These are phyloP conservation scores for Candida bentonensis DNA, from an alignment of 805 yeast genomes.

Conservation along the genomic window DNA sequence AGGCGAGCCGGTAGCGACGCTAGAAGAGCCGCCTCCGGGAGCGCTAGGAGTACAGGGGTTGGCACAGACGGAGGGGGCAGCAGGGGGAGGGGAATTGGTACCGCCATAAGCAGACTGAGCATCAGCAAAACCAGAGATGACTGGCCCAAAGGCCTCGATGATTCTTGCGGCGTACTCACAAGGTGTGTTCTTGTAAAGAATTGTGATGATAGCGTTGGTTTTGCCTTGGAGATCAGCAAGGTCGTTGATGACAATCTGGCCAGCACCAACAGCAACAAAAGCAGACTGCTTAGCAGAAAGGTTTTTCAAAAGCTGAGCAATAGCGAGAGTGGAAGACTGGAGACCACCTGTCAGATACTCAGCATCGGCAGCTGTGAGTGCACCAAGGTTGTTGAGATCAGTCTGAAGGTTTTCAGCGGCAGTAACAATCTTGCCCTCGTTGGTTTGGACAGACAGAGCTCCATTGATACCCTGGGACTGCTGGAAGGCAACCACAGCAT, in stretches of 20 bases:
- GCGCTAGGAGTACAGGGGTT: no score
- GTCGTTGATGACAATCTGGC: constrained; percentile 12
- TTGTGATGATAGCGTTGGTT: constrained; percentile 10
- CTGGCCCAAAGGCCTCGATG: constrained; percentile 6
- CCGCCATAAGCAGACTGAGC: no score
- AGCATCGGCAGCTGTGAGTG: no score
- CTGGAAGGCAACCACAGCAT: constrained; percentile 5
- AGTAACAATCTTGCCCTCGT: constrained; percentile 10
- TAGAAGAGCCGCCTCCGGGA: no score
- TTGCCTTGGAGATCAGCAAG: constrained; percentile 10
- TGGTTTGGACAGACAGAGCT: constrained; percentile 17
- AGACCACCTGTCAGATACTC: no score
- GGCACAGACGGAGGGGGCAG: no score
- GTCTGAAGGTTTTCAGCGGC: constrained; percentile 11
- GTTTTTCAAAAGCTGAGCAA: constrained; percentile 11
- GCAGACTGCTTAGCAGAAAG: constrained; percentile 14
- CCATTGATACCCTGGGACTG: constrained; percentile 13
- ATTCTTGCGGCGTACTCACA: constrained; percentile 7
- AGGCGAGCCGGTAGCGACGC: no score
- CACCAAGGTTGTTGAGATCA: constrained; percentile 1
- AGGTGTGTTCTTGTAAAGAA: constrained; percentile 6
- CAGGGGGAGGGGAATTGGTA: no score
- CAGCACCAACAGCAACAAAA: constrained; percentile 13
- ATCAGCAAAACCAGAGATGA: constrained; percentile 7
- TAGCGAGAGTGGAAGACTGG: constrained; percentile 5